Evolutionary conservation across 2,329 filamentous ascomycete species (phyloP), one percentile per base, ranked within the genome.

Genomic region (Colletotrichum orbiculare): DNA sequence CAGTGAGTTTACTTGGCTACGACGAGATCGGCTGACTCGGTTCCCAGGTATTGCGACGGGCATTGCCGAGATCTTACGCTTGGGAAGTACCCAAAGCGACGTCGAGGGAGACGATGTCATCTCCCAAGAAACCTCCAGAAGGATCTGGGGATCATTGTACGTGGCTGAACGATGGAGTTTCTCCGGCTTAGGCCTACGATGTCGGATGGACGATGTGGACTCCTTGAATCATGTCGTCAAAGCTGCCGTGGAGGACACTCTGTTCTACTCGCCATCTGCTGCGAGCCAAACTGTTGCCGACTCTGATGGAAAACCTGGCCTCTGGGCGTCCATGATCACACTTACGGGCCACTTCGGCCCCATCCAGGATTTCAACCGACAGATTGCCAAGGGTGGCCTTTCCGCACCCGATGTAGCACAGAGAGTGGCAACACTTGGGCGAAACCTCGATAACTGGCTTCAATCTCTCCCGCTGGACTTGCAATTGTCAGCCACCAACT

Each of bases 241-340:
- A 25, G 25, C 67, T 2, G 69, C 69, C 3, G 74, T 77, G 68
- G 64, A 74, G 25, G 76, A 77, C 39, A 57, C 45, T 5, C 41
- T 65, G 3, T 75, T 75, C 25, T 38, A 15, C n/a, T 13, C 67
- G 69, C 6, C 65, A 55, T 5, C 54, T 71, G 4, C 34, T 37
- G 8, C 56, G 55, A 3, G 50, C 64, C 13, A 43, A 69, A 17
- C 10, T 46, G 1, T 5, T 42, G 25, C 13, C 37, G 49, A 53
- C 4, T 8, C 34, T 9, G 12, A 33, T 12, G 74, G 57, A 68
- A 70, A 64, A 13, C 69, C 68, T 0, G 76, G 77, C 1, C 65
- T 79, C 8, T 79, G 76, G 77, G 74, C 71, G 0, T 70, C 78
- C 10, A 77, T 77, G 70, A 68, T 76, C 9, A 69, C 66, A 2